A percentile compares a stretch with the other conserved stretches of the same genome.
Evolutionary conservation across 2,329 filamentous ascomycete genomes (phyloP).

Genomic region (Thelonectria rubi): DNA sequence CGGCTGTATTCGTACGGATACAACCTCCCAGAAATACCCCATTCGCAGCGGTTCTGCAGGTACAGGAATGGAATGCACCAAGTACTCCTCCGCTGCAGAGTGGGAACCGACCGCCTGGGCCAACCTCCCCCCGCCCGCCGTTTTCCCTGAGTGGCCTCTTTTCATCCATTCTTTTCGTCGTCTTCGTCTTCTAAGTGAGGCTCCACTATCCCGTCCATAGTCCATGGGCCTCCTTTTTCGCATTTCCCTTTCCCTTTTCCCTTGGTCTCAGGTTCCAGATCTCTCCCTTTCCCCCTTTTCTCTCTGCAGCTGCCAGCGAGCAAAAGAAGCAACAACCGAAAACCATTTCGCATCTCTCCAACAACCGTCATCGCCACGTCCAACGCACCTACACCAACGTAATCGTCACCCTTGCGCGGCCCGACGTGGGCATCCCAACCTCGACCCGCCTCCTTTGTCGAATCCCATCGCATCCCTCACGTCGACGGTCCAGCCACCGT

Average conservation of each 20-base stretch:
- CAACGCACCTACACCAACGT: background rate
- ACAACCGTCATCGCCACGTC: background rate
- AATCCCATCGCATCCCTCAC: background rate
- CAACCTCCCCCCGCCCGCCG: background rate
- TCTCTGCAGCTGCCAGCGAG: background rate
- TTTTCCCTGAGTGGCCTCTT: too few relatives aligned
- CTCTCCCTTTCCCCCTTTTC: slow-evolving; percentile 29
- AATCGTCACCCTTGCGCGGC: slow-evolving; percentile 9
- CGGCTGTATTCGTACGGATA: slow-evolving; percentile 12
- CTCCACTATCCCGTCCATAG: slow-evolving; percentile 32
- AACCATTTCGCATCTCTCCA: background rate
- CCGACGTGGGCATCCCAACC: slow-evolving; percentile 8
- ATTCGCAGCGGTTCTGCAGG: background rate
- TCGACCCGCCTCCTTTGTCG: slow-evolving; percentile 22
- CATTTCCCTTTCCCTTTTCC: slow-evolving; percentile 24
- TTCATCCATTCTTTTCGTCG: background rate
- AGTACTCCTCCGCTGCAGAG: background rate
- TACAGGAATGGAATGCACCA: background rate
- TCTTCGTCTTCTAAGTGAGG: slow-evolving; percentile 18
- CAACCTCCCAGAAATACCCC: too few relatives aligned
- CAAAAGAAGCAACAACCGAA: background rate
- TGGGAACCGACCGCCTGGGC: background rate
- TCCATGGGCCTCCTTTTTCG: slow-evolving; percentile 41
- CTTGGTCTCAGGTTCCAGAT: slow-evolving; percentile 27
- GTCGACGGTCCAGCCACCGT: slow-evolving; percentile 26